phyloP scores from a whole-genome alignment of 306 rosid genomes.

The Hippophae tibetana region DNA sequence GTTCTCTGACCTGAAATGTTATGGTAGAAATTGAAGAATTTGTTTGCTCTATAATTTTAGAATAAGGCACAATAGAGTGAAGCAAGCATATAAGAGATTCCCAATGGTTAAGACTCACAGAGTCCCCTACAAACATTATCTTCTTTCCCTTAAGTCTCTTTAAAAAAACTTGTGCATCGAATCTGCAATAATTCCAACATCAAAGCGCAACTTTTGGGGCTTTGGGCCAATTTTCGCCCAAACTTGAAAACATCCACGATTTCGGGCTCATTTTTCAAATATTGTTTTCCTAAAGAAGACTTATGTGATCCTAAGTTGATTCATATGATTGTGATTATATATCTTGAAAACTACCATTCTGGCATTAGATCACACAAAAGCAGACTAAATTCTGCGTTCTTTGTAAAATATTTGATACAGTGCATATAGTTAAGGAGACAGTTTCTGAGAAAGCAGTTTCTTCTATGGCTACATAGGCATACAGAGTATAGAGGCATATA shows the following conservation, averaged over 20 bases:
- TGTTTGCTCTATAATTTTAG: not conserved
- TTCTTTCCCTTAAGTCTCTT: constrained; percentile 32
- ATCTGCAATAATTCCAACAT: constrained; percentile 21
- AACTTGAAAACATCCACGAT: too few species aligned
- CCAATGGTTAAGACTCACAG: constrained; percentile 51
- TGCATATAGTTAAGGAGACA: too few species aligned
- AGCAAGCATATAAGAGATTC: constrained; percentile 53
- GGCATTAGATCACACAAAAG: too few species aligned
- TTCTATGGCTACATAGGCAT: not conserved
- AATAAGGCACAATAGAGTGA: constrained; percentile 34
- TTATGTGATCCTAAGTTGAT: too few species aligned
- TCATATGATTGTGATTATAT: too few species aligned
- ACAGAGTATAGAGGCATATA: not conserved
- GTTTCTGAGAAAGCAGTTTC: not conserved
- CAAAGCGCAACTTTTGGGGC: too few species aligned
- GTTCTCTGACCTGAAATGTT: constrained; percentile 28
- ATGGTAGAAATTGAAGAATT: constrained; percentile 2
- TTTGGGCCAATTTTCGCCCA: too few species aligned
- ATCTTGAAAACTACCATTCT: too few species aligned
- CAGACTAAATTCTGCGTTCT: too few species aligned
- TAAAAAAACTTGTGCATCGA: constrained; percentile 40
- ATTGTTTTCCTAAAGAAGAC: too few species aligned
- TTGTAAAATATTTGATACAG: too few species aligned
- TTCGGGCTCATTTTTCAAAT: too few species aligned
- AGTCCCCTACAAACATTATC: constrained; percentile 66